Conservation (phyloP, 2,329 filamentous ascomycete genomes). For the Parasarocladium wereldwijsianum region DNA sequence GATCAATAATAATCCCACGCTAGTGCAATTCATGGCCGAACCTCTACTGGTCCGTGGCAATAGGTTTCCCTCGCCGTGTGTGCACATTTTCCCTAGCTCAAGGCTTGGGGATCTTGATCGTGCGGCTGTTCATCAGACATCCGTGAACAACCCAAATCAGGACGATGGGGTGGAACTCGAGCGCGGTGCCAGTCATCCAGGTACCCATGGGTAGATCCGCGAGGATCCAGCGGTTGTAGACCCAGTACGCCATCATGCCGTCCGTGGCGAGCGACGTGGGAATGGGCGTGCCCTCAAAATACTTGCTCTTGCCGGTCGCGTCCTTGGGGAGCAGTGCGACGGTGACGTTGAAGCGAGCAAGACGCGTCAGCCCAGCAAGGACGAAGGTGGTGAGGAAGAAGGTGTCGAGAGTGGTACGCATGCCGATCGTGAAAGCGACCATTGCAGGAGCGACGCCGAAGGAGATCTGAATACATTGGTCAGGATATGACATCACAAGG, state of each 20-base stretch:
- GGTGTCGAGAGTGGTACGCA: conserved; percentile 75
- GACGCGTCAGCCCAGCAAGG: conserved; percentile 80
- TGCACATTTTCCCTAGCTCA: conserved; percentile 17
- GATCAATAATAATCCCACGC: too few species aligned
- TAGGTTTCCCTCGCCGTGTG: not conserved
- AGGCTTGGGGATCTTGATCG: conserved; percentile 85
- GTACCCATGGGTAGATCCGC: conserved; percentile 66
- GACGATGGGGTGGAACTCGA: conserved; percentile 77
- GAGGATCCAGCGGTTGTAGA: conserved; percentile 65
- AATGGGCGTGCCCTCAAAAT: conserved; percentile 95
- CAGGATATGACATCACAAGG: too few species aligned
- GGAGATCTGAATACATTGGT: conserved; percentile 73
- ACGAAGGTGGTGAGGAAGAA: conserved; percentile 75
- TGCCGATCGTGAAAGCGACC: conserved; percentile 75
- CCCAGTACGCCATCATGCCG: conserved; percentile 78
- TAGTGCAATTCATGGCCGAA: too few species aligned
- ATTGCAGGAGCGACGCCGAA: conserved; percentile 86
- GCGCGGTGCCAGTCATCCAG: conserved; percentile 45
- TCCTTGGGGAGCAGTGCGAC: conserved; percentile 84
- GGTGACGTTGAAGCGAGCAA: conserved; percentile 96
- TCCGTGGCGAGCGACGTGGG: conserved; percentile 77
- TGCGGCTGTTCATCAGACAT: conserved; percentile 90
- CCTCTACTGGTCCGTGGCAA: too few species aligned
- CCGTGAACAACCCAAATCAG: conserved; percentile 77
- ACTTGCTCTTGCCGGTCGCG: conserved; percentile 75